phyloP scores from a whole-genome alignment of 345 rosid genomes.

The Citrus reticulata region DNA sequence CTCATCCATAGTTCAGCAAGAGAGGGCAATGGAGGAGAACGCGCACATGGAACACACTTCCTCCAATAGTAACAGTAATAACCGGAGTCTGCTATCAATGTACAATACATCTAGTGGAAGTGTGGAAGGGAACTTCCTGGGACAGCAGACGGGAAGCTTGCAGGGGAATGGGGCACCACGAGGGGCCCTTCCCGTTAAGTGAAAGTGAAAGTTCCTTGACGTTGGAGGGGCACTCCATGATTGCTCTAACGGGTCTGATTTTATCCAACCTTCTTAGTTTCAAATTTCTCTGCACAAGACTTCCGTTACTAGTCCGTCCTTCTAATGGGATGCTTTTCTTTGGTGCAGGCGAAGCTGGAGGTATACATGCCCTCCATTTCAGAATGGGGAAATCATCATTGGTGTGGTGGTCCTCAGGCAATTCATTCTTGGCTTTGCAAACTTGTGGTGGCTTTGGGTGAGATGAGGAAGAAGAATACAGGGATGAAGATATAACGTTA shows the following conservation, averaged over 20 bases:
- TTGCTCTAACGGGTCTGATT: conserved; percentile 21
- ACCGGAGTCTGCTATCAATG: conserved; percentile 16
- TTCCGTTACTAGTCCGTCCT: neutral
- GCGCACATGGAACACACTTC: conserved; percentile 8
- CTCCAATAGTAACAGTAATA: conserved; percentile 14
- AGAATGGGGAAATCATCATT: conserved; percentile 1
- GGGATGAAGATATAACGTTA: neutral
- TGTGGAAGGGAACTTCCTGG: conserved; percentile 9
- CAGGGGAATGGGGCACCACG: conserved; percentile 28
- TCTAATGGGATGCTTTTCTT: conserved; percentile 9
- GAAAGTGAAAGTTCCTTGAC: conserved; percentile 11
- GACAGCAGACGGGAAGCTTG: conserved; percentile 26
- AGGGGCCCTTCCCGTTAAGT: conserved; percentile 27
- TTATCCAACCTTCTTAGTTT: neutral
- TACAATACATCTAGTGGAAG: conserved; percentile 18
- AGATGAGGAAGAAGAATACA: neutral
- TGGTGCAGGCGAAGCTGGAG: conserved; percentile 23
- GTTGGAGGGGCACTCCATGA: conserved; percentile 16
- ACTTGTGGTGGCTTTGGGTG: conserved; percentile 10
- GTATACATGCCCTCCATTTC: neutral
- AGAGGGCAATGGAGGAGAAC: conserved; percentile 12
- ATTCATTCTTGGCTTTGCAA: conserved; percentile 73
- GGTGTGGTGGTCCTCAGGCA: conserved; percentile 39
- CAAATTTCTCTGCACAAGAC: neutral
- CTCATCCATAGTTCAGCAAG: conserved; percentile 23